Percentiles rank a stretch among this genome's conserved stretches.
phyloP scores from a whole-genome alignment of 768 basidiomycete species.

The Sarcodon sp. region DNA sequence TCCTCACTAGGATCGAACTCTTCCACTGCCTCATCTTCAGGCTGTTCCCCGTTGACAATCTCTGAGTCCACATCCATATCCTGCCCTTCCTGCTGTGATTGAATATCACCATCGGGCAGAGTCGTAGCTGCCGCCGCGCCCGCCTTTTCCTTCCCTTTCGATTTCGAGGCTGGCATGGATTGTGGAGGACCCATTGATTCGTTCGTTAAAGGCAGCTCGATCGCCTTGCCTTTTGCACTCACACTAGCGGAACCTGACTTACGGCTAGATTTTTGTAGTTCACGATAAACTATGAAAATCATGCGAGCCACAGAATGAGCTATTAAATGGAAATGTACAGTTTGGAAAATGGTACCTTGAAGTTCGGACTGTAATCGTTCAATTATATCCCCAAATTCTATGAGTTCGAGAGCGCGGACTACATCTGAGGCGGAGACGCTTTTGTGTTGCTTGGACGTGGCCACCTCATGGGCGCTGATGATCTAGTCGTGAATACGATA shows the following conservation, averaged over 20 bases:
- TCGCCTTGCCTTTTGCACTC: conserved; percentile 10
- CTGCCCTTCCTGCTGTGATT: conserved; percentile 6
- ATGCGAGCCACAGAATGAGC: background rate
- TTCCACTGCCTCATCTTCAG: conserved; percentile 16
- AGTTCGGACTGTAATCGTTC: conserved; percentile 53
- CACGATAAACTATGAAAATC: conserved; percentile 42
- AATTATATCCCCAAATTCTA: conserved; percentile 65
- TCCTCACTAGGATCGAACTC: conserved; percentile 23
- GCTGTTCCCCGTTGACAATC: conserved; percentile 11
- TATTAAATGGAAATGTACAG: background rate
- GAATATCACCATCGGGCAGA: conserved; percentile 3
- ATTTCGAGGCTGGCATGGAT: conserved; percentile 14
- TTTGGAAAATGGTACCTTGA: conserved; percentile 23
- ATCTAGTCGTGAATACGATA: background rate
- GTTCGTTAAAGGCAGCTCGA: conserved; percentile 8
- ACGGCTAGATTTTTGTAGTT: conserved; percentile 43
- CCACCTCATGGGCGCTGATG: conserved; percentile 80
- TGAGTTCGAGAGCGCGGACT: conserved; percentile 69
- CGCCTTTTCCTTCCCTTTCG: conserved; percentile 22
- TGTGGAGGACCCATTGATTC: conserved; percentile 5
- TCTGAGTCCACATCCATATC: conserved; percentile 13
- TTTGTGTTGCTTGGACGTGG: conserved; percentile 74
- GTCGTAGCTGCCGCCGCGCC: conserved; percentile 5
- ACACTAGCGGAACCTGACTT: conserved; percentile 11
- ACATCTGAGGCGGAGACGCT: conserved; percentile 86